phyloP scores from a whole-genome alignment of 108 stramenopile genomes.

The Fistulifera solaris region DNA sequence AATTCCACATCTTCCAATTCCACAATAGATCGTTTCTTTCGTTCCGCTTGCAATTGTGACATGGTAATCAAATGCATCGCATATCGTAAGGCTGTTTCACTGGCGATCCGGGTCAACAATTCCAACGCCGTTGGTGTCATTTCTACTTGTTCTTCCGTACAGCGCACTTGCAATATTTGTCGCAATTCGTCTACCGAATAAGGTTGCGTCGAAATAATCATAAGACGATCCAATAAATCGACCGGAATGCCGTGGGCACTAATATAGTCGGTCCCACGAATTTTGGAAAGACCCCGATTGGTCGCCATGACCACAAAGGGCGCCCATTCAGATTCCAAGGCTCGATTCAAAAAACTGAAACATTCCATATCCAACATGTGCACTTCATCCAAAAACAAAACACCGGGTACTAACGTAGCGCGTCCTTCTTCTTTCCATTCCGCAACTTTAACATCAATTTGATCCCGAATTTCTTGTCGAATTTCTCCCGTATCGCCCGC shows the following conservation, averaged over 20 bases:
- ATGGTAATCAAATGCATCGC: slow-evolving; percentile 99
- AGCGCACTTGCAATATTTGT: slow-evolving; percentile 87
- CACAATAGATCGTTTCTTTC: slow-evolving; percentile 84
- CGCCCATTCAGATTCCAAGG: slow-evolving; percentile 83
- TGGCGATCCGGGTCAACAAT: slow-evolving; percentile 90
- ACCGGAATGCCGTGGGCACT: slow-evolving; percentile 97
- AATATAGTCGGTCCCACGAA: slow-evolving; percentile 62
- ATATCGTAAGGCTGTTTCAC: slow-evolving; percentile 96
- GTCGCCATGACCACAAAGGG: slow-evolving; percentile 99
- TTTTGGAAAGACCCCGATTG: slow-evolving; percentile 94
- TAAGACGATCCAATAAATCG: slow-evolving; percentile 96
- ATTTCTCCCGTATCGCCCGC: slow-evolving; percentile 99
- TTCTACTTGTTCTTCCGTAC: slow-evolving; percentile 97
- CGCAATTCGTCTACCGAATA: slow-evolving; percentile 93
- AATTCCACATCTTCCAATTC: slow-evolving; percentile 82
- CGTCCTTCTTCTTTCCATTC: slow-evolving; percentile 98
- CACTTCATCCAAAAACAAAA: slow-evolving; percentile 97
- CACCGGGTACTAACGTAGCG: slow-evolving; percentile 98
- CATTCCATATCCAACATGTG: slow-evolving; percentile 99
- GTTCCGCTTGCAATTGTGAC: slow-evolving; percentile 76
- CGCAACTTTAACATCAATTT: slow-evolving; percentile 95
- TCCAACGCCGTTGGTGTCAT: slow-evolving; percentile 94
- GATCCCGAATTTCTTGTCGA: slow-evolving; percentile 90
- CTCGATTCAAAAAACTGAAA: slow-evolving; percentile 93
- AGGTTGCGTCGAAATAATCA: slow-evolving; percentile 95